Base-by-base conservation (phyloP, 225 moss, liverwort and hornwort genomes). In the Physcomitrellopsis africana region DNA sequence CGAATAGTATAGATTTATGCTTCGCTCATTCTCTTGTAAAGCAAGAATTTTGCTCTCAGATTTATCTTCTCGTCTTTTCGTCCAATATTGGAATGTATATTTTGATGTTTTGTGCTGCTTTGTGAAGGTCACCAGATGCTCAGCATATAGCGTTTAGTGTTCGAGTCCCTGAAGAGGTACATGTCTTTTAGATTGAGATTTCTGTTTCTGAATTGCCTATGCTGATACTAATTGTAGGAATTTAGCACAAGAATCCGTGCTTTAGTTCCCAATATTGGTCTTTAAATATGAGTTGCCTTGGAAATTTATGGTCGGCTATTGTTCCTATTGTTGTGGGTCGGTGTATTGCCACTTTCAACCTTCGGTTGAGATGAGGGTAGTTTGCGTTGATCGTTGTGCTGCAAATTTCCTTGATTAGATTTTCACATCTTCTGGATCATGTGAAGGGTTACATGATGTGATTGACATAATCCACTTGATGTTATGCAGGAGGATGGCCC, bases 71-170 rank as follows among this genome's bases (percentile, higher is more conserved):
- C 42, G 0, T 1, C 5, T 44, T 10, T 45, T 54, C 22, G 69
- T 64, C 61, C 53, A 59, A 48, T 72, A 42, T 22, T 15, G 72
- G n/a, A 32, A 72, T 27, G 42, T 72, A 42, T 10, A 24, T 58
- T 54, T 16, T 22, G 12, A 24, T 65, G 23, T 76, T 77, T 49
- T 63, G 22, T 67, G 68, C 67, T 82, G 49, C 45, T 80, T 60
- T 73, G 72, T 93, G 89, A 90, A 99, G 97, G 97, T 95, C 99
- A 80, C 92, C 99, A 72, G 99, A 95, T 82, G 90, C 93, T 75
- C 81, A 80, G 32, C 89, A 89, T 81, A 65, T 99, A 79, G 93
- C 93, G 52, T 93, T 99, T 70, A 89, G 92, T 70, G 75, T 99
- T 66, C 94, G 94, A 63, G 93, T 86, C 67, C 77, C 67, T 19